These are phyloP conservation scores for Chrysosporium queenslandicum DNA, from an alignment of 2,329 filamentous ascomycete genomes.

Conservation along the genomic window DNA sequence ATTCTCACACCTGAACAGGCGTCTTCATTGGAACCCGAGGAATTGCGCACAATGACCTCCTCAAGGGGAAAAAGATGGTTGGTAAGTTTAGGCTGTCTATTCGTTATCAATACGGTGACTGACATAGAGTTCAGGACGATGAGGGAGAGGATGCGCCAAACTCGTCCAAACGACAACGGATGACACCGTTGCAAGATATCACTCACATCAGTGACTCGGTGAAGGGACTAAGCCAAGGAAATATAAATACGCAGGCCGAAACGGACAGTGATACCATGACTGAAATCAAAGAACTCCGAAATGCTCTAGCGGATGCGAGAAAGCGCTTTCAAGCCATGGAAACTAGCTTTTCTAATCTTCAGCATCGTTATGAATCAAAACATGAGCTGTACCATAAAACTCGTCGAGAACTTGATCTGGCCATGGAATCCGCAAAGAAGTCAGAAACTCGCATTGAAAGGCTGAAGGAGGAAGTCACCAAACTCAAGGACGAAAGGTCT, in stretches of 20 bases:
- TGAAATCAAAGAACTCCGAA: conserved; percentile 27
- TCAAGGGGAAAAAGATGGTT: conserved; percentile 23
- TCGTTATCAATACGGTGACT: not conserved
- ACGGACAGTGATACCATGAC: conserved; percentile 23
- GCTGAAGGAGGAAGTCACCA: conserved; percentile 30
- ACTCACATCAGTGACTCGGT: conserved; percentile 32
- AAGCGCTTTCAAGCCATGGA: conserved; percentile 28
- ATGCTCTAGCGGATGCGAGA: conserved; percentile 22
- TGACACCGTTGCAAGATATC: conserved; percentile 28
- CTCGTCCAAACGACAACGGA: conserved; percentile 31
- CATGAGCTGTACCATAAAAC: conserved; percentile 30
- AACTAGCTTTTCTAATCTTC: conserved; percentile 27
- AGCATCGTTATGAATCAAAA: conserved; percentile 39
- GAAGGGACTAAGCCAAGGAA: conserved; percentile 24
- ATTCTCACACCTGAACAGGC: conserved; percentile 19
- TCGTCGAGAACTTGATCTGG: conserved; percentile 29
- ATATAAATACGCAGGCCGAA: conserved; percentile 4
- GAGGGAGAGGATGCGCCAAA: conserved; percentile 24
- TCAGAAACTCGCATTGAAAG: conserved; percentile 26
- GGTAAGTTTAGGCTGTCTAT: conserved; percentile 15
- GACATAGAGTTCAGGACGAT: conserved; percentile 19
- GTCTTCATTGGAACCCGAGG: conserved; percentile 8
- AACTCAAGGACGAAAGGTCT: conserved; percentile 34
- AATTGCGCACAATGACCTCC: conserved; percentile 20
- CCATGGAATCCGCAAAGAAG: conserved; percentile 24